Percentiles rank a stretch among this genome's conserved stretches.
phyloP scores from a whole-genome alignment of 768 basidiomycete species.

The Inosperma sp. region DNA sequence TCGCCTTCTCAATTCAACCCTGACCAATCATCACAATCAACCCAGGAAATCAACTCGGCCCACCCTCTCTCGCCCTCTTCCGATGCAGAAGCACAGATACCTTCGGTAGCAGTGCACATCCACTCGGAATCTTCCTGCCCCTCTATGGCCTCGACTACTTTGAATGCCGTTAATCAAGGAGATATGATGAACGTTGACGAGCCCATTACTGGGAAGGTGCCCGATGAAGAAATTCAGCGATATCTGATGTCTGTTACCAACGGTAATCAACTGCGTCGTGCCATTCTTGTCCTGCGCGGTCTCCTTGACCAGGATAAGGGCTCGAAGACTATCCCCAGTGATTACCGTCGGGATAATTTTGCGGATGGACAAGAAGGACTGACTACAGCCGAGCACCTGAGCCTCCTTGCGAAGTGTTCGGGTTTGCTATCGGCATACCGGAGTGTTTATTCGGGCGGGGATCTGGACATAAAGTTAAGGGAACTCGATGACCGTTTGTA shows the following conservation, averaged over 20 bases:
- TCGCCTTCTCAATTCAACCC: too few species aligned
- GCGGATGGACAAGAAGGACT: neutral
- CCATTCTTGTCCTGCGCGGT: neutral
- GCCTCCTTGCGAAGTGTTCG: neutral
- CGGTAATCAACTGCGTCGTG: neutral
- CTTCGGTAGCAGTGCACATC: too few species aligned
- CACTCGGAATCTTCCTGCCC: too few species aligned
- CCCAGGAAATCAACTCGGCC: too few species aligned
- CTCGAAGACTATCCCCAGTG: too few species aligned
- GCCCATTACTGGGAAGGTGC: neutral
- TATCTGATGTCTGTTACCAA: neutral
- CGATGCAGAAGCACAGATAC: too few species aligned
- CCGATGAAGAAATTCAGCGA: neutral
- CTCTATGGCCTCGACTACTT: too few species aligned
- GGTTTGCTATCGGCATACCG: neutral
- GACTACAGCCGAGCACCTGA: neutral
- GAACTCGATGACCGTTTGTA: neutral
- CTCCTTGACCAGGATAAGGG: neutral
- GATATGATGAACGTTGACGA: slow-evolving; percentile 3
- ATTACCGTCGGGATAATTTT: neutral
- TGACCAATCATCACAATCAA: too few species aligned
- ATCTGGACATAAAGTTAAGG: too few species aligned
- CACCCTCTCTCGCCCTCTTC: too few species aligned
- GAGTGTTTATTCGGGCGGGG: too few species aligned
- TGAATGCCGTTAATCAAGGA: neutral